Evolutionary conservation across 2,329 filamentous ascomycete genomes (phyloP).

Genomic region (Ceratocystis destructans): DNA sequence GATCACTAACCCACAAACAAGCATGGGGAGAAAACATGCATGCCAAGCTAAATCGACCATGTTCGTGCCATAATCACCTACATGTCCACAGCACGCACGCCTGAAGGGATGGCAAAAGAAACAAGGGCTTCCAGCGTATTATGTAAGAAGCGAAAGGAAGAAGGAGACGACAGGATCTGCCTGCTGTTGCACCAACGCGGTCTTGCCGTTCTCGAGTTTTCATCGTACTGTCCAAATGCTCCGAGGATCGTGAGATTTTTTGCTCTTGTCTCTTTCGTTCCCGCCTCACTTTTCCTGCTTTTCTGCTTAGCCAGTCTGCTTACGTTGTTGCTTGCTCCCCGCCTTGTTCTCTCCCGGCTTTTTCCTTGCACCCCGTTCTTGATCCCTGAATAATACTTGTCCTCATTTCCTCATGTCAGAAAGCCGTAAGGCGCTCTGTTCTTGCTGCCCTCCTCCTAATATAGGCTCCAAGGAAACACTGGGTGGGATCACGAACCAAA

Average conservation of each 20-base stretch:
- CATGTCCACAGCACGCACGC: neutral
- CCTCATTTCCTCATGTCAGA: neutral
- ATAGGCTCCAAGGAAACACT: no score
- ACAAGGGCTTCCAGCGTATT: neutral
- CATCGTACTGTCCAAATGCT: neutral
- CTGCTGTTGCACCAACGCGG: neutral
- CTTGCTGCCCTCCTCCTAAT: neutral
- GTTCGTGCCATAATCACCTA: neutral
- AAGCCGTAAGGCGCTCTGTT: neutral
- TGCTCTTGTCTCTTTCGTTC: neutral
- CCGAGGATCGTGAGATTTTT: neutral
- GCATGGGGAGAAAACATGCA: neutral
- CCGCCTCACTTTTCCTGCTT: neutral
- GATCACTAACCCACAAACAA: no score
- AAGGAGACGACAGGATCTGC: neutral
- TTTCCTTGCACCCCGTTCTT: neutral
- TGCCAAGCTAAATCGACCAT: neutral
- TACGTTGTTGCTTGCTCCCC: neutral
- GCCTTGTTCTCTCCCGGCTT: neutral
- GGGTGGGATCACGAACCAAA: no score
- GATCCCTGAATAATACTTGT: neutral
- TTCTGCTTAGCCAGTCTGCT: neutral
- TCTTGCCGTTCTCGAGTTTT: neutral
- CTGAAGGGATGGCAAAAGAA: neutral
- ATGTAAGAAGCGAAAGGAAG: neutral